Evolutionary conservation across 164 flowering plant species (phyloP), one percentile per base, ranked within the genome.

Genomic region (Umbellularia californica): DNA sequence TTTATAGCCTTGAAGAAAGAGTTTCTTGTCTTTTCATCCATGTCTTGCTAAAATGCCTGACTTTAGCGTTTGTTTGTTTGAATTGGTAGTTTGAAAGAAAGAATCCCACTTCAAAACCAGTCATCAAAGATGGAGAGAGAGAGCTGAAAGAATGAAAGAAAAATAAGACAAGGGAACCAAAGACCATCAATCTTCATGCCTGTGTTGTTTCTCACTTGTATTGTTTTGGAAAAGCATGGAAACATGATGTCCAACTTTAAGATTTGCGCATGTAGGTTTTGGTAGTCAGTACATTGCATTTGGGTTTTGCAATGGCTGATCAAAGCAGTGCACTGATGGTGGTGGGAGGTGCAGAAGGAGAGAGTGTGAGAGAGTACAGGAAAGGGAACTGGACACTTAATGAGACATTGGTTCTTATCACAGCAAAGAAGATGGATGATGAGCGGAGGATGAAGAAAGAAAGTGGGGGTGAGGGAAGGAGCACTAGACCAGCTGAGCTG

Each of bases 401-500:
- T 35, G 97, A 92, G 76, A 92, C 94, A 12, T 79, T 88, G 86
- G 76, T 87, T n/a, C 84, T 92, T 9, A 89, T 92, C 14, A 86
- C 83, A 70, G 97, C 93, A 30, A 92, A 90, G 83, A 88, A 84
- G 80, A 87, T 87, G 90, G 92, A 92, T 79, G 94, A 90, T 69
- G 92, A 89, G 81, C 82, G 94, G 68, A 82, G 97, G 75, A 81
- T 81, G 86, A 87, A 79, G 82, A 86, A 82, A 75, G 78, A 72
- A n/a, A 28, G 66, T 52, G 80, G 70, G 1, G 51, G 77, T 33
- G 74, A 77, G 30, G 81, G 72, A 9, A 79, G 85, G 23, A 79
- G 73, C 20, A 55, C 20, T 71, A 88, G 83, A 73, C 87, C 91
- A 27, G 74, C 88, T 3, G 94, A 92, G 84, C 84, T 85, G n/a